phyloP scores from a whole-genome alignment of 306 rosid genomes.

The Abrus pulchellus region DNA sequence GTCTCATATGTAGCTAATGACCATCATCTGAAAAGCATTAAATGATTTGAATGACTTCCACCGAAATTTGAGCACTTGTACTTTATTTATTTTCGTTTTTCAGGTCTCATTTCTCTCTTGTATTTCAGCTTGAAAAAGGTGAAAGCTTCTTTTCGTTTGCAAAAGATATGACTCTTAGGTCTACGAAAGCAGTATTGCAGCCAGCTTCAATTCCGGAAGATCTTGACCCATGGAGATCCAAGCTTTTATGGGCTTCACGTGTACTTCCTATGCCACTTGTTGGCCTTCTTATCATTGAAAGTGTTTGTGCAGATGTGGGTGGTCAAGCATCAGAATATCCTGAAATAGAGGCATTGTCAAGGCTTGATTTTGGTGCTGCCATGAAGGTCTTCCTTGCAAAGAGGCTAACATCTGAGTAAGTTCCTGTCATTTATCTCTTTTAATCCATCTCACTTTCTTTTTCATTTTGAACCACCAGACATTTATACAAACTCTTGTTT shows the following conservation, averaged over 20 bases:
- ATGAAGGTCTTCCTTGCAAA: slow-evolving; percentile 94
- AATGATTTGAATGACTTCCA: neutral
- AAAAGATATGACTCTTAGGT: slow-evolving; percentile 84
- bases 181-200: slow-evolving; percentile 84
- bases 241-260: slow-evolving; percentile 94
- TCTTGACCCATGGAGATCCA: slow-evolving; percentile 90
- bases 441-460: slow-evolving; percentile 10
- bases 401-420: slow-evolving; percentile 84
- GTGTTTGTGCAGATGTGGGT: slow-evolving; percentile 78
- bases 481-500: slow-evolving; percentile 10
- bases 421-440: slow-evolving; percentile 28
- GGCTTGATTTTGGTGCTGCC: slow-evolving; percentile 93
- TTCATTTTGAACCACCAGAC: slow-evolving; percentile 18
- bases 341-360: slow-evolving; percentile 90
- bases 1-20: slow-evolving; percentile 22
- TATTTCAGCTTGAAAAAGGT: slow-evolving; percentile 82
- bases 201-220: slow-evolving; percentile 69
- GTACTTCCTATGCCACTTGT: slow-evolving; percentile 98
- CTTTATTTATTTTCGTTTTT: slow-evolving; percentile 27
- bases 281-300: slow-evolving; percentile 83
- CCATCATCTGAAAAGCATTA: slow-evolving; percentile 12
- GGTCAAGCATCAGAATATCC: slow-evolving; percentile 80
- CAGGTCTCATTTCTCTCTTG: slow-evolving; percentile 23
- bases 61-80: slow-evolving; percentile 23
- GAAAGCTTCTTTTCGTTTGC: slow-evolving; percentile 95